These are phyloP conservation scores for Hypericum perforatum DNA, from an alignment of 345 rosid species.

Conservation along the genomic window DNA sequence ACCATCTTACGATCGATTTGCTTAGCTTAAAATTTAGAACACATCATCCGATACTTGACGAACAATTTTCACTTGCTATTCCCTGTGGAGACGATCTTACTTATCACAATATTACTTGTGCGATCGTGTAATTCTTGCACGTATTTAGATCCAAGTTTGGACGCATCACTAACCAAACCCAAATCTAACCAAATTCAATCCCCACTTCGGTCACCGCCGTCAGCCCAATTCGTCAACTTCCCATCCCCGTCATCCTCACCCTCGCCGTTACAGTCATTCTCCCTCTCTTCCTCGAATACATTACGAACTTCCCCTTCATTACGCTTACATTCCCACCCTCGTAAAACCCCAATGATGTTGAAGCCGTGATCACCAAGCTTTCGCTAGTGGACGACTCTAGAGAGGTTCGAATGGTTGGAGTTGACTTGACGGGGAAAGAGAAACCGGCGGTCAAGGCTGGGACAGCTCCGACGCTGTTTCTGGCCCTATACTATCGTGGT, in stretches of 20 bases:
- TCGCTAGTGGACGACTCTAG: background rate
- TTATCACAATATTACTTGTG: no score
- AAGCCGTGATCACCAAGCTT: background rate
- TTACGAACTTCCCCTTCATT: constrained; percentile 40
- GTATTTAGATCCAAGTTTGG: no score
- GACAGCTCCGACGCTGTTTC: constrained; percentile 8
- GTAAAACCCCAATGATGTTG: constrained; percentile 2
- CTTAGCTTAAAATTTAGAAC: no score
- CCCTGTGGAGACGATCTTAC: no score
- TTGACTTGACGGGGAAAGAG: no score
- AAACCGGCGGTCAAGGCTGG: background rate
- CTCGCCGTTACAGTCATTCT: background rate
- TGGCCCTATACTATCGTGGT: constrained; percentile 18
- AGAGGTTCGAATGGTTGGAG: background rate
- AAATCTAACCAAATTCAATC: no score
- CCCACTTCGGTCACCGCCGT: constrained; percentile 4
- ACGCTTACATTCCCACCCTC: constrained; percentile 9
- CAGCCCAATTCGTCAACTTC: constrained; percentile 14
- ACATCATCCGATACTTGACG: no score
- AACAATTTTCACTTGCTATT: no score
- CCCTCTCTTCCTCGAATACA: constrained; percentile 27
- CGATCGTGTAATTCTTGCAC: no score
- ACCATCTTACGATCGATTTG: no score
- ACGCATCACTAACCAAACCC: no score
- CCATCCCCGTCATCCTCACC: constrained; percentile 19